Base-by-base conservation (phyloP, 2,329 filamentous ascomycete species). In the Sporothrix sp. region DNA sequence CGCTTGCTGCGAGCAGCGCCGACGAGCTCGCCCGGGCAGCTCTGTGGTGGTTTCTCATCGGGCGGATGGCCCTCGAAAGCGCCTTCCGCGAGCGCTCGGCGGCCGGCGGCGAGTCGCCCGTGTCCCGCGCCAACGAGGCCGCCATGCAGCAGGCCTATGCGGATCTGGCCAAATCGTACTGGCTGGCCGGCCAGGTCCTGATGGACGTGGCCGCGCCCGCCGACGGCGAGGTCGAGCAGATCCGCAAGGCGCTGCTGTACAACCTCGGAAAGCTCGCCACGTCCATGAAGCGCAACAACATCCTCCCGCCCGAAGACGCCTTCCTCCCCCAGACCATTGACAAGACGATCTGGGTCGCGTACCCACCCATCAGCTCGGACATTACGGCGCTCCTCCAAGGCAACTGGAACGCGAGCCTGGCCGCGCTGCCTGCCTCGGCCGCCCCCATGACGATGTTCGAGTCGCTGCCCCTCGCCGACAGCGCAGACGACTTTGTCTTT, bases 21-120 rank as follows among this genome's bases (percentile, higher is more conserved):
- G 72, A 75, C 42, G 79, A 88, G 53, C 84, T 90, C 70, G 73
- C 84, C 9, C 77, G 86, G 52, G 83, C 82, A 21, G 82, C 81
- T 3, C 71, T 87, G 1, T 96, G 90, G 90, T 96, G 90, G 90
- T 94, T 95, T 61, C 63, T 95, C 40, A 84, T 80, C 58, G 90
- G 89, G 18, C 82, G 89, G 54, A 79, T 82, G 60, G 81, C 82
- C 9, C 72, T 95, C 47, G 90, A 95, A 63, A 66, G 69, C 11
- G 73, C 83, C 35, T 81, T 94, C 42, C 76, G 87, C 54, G 81
- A 79, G 48, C 75, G 79, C 7, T 75, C 82, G 3, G 32, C 72
- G 67, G 54, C 70, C 67, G 48, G 32, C 2, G 25, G 18, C 8
- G 70, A 79, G 57, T 18, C 54, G 7, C 14, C 53, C 1, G 14